Conservation (phyloP, 2,329 filamentous ascomycete species). For the Myrmaecium sp. region DNA sequence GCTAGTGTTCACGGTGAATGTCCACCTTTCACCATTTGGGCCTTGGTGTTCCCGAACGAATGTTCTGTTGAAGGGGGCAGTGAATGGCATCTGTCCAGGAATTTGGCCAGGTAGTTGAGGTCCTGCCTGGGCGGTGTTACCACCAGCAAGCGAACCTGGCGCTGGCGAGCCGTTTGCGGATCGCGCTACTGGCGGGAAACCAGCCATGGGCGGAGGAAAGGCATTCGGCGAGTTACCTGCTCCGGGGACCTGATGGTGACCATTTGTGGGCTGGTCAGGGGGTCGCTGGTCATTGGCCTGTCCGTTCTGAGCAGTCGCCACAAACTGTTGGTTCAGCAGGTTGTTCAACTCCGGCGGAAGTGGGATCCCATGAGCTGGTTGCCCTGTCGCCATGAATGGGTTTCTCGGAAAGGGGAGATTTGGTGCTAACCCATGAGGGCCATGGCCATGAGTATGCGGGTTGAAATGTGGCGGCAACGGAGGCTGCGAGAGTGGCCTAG, state of each 20-base stretch:
- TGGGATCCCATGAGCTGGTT: no score
- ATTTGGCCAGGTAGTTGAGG: no score
- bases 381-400: no score
- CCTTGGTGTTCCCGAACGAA: conserved; percentile 33
- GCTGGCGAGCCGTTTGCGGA: conserved; percentile 9
- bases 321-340: no score
- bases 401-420: no score
- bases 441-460: conserved; percentile 6
- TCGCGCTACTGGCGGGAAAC: conserved; percentile 13
- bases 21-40: conserved; percentile 36
- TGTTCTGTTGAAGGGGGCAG: conserved; percentile 17
- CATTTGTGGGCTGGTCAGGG: no score
- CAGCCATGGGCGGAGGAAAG: conserved; percentile 1
- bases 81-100: no score
- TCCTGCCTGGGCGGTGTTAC: not conserved
- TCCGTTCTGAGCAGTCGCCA: no score
- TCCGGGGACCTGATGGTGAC: no score
- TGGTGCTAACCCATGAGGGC: no score
- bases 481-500: conserved; percentile 15
- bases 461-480: conserved; percentile 8
- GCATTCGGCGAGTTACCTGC: not conserved
- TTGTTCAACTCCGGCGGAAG: no score
- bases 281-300: no score
- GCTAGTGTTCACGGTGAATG: conserved; percentile 34
- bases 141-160: not conserved